Conservation (phyloP, 2,329 filamentous ascomycete genomes). For the Chaetomium strumarium region DNA sequence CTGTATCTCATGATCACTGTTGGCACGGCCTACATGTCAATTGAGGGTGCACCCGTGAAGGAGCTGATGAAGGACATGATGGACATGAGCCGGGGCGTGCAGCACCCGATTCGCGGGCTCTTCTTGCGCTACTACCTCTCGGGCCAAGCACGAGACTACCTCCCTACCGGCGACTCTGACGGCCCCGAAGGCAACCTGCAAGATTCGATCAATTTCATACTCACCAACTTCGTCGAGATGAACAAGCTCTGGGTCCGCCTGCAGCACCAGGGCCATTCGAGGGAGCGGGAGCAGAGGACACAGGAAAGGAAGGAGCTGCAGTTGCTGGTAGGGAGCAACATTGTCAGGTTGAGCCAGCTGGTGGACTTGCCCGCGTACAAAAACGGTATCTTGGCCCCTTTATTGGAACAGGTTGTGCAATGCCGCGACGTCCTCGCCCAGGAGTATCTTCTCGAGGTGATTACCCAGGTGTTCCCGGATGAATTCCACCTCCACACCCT, state of each 20-base stretch:
- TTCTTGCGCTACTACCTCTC: constrained; percentile 96
- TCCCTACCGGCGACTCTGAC: constrained; percentile 76
- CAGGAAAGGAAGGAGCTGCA: constrained; percentile 94
- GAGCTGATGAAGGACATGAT: constrained; percentile 99
- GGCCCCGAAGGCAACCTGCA: constrained; percentile 93
- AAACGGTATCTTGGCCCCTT: constrained; percentile 75
- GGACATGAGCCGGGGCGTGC: constrained; percentile 98
- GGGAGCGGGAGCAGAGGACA: constrained; percentile 87
- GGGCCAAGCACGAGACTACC: constrained; percentile 83
- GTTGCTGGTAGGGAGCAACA: constrained; percentile 90
- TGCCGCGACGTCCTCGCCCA: constrained; percentile 95
- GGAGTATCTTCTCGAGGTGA: constrained; percentile 95
- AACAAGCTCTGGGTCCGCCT: constrained; percentile 98
- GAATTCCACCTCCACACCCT: constrained; percentile 97
- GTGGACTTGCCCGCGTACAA: constrained; percentile 95
- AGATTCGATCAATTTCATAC: constrained; percentile 94
- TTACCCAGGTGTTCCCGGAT: constrained; percentile 97
- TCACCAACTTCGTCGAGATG: constrained; percentile 99
- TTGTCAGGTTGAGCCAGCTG: constrained; percentile 89
- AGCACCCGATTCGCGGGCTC: constrained; percentile 90
- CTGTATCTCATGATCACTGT: constrained; percentile 99
- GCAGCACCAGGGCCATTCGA: constrained; percentile 94
- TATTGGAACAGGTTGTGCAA: constrained; percentile 95
- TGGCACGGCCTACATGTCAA: constrained; percentile 97
- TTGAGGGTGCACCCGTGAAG: constrained; percentile 96